phyloP scores from a whole-genome alignment of 2,329 filamentous ascomycete species.

The Aspergillus ustus region DNA sequence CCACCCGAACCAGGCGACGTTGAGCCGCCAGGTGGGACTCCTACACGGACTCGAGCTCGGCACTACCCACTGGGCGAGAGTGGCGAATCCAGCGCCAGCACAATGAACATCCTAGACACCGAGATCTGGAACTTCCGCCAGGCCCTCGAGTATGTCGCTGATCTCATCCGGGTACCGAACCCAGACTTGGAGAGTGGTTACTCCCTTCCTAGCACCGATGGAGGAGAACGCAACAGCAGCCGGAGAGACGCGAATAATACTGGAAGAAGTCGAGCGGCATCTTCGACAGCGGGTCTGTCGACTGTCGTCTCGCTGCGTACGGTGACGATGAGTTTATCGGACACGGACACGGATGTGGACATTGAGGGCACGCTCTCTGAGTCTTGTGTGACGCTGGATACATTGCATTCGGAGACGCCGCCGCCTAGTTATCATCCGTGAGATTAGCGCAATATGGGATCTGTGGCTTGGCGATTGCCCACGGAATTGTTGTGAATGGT shows the following conservation, averaged over 20 bases:
- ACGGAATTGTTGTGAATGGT: not conserved
- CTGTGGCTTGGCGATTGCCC: not conserved
- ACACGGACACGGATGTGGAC: not conserved
- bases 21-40: not conserved
- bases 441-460: not conserved
- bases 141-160: constrained; percentile 58
- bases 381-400: constrained; percentile 34
- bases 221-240: not conserved
- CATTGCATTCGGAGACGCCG: constrained; percentile 26
- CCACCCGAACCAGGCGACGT: constrained; percentile 2
- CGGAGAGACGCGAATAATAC: not conserved
- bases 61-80: constrained; percentile 16
- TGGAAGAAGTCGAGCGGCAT: not conserved
- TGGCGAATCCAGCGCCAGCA: constrained; percentile 51
- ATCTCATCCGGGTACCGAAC: constrained; percentile 44
- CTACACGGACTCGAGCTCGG: not conserved
- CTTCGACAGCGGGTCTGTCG: constrained; percentile 24
- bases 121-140: constrained; percentile 57
- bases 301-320: constrained; percentile 33
- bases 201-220: not conserved
- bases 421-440: constrained; percentile 28
- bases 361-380: constrained; percentile 24
- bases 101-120: constrained; percentile 21
- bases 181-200: constrained; percentile 12
- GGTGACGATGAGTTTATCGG: constrained; percentile 32